Base-by-base conservation (phyloP, 129 eudicot species). In the Logfia minima region DNA sequence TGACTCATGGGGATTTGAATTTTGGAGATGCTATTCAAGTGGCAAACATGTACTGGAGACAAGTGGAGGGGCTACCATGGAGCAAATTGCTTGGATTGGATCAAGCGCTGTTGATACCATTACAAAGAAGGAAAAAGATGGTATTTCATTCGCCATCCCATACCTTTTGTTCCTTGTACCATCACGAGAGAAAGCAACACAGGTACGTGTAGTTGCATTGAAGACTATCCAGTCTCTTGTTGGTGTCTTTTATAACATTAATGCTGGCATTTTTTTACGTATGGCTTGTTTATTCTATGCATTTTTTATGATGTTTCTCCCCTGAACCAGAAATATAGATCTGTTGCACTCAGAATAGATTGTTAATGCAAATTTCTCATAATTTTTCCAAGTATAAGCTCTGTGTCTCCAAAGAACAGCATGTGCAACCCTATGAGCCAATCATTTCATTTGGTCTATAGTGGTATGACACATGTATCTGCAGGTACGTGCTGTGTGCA, bases 41-140 rank as follows among this genome's bases (percentile, higher is more conserved):
- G 92, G 94, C 34, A 81, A 48, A 75, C 91, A 94, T 82, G 86
- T 94, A 11, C 17, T 91, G 60, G 96, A 89, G 71, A 83, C 86
- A 4, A 86, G 85, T 80, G 88, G 88, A 75, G 77, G 83, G 76
- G 80, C 92, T 39, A 83, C 86, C 6, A 10, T 75, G 58, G 90
- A 94, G 83, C 96, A 94, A 70, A 85, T 91, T 86, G 97, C 97
- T 66, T 94, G 97, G 97, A 77, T 91, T 22, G 87, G 87, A 68
- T 83, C 99, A 64, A 64, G 88, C 55, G 92, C 96, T 77, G 89
- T 96, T 43, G 99, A 94, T 80, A 82, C 90, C 24, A 89, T 94
- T 64, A 68, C 96, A 66, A 81, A 74, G 73, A 89, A 89, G 87
- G 99, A 94, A 86, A 89, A 82, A 39, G 92, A 94, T 61, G 96